Conservation (phyloP, 2,329 filamentous ascomycete genomes). For the Hypocreales sp. region DNA sequence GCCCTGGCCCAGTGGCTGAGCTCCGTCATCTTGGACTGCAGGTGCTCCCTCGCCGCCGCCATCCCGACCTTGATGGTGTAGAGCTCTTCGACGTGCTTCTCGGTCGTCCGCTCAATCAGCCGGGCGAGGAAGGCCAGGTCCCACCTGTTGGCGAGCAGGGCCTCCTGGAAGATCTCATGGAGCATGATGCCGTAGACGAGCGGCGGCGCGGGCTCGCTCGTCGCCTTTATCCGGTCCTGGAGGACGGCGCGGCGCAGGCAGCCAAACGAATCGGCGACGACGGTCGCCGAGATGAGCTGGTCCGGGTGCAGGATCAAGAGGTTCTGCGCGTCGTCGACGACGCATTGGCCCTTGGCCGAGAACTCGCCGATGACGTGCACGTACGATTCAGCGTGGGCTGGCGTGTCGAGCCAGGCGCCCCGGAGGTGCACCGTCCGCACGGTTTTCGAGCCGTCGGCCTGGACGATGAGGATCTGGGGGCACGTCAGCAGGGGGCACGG, state of each 20-base stretch:
- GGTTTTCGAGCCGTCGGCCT: slow-evolving; percentile 55
- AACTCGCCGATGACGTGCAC: slow-evolving; percentile 81
- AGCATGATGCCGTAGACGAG: slow-evolving; percentile 88
- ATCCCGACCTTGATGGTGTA: slow-evolving; percentile 72
- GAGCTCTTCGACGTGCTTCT: slow-evolving; percentile 71
- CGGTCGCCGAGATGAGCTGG: slow-evolving; percentile 86
- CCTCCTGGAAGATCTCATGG: slow-evolving; percentile 90
- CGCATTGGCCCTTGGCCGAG: slow-evolving; percentile 51
- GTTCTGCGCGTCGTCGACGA: slow-evolving; percentile 68
- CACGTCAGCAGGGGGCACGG: slow-evolving; percentile 5
- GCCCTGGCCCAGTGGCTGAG: slow-evolving; percentile 68
- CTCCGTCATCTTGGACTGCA: slow-evolving; percentile 70
- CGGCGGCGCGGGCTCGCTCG: slow-evolving; percentile 61
- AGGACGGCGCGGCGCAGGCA: slow-evolving; percentile 84
- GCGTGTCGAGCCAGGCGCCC: slow-evolving; percentile 75
- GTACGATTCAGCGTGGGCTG: slow-evolving; percentile 57
- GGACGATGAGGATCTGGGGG: slow-evolving; percentile 59
- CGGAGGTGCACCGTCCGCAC: slow-evolving; percentile 60
- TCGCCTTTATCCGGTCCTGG: slow-evolving; percentile 88
- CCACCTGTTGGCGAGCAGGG: slow-evolving; percentile 72
- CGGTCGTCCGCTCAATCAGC: slow-evolving; percentile 53
- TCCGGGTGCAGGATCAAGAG: slow-evolving; percentile 90
- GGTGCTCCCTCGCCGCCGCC: slow-evolving; percentile 58
- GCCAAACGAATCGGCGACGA: slow-evolving; percentile 89
- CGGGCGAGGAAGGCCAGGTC: slow-evolving; percentile 48